Base-by-base conservation (phyloP, 192 early-diverging fungal species). In the Coemansia sp. region DNA sequence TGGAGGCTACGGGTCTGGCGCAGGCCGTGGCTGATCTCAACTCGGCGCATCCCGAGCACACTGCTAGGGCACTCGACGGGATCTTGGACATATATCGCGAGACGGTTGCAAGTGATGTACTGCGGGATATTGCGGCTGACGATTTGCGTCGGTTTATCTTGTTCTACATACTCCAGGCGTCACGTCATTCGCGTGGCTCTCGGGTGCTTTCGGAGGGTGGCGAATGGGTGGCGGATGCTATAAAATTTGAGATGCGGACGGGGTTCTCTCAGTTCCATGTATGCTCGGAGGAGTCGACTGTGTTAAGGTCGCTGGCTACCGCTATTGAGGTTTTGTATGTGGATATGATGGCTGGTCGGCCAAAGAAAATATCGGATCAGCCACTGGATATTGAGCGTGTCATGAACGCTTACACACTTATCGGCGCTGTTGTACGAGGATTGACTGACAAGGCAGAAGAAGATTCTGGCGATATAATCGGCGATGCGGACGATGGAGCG, bases 161-260 rank as follows among this genome's bases (percentile, higher is more conserved):
- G 32, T 74, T 52, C 44, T 82, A 82, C 41, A 32, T 70, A 50
- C 43, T 82, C 35, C 79, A 76, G 39, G 43, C 16, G 30, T 13
- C 35, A 7, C 44, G 53, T 35, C 32, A 32, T 6, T 56, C 53
- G 53, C 53, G 53, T 16, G 53, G 53, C 29, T 15, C 6, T 2
- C 53, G 6, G 29, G 53, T 56, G 29, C 53, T 56, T 6, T 13
- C 29, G 10, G 30, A 32, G 29, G 53, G 29, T 32, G 13, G 15
- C 22, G 55, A n/a, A 12, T 82, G 79, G 79, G 61, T 82, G 30
- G 58, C 68, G 12, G 44, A 40, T 1, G 74, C 74, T 10, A 69
- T 82, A 5, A 32, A 56, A 18, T 76, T 73, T 50, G 79, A 82
- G 52, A 76, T 82, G 79, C 79, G 61, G 27, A 59, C 63, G 12